phyloP scores from a whole-genome alignment of 495 filamentous ascomycete genomes.

The Letharia lupina region DNA sequence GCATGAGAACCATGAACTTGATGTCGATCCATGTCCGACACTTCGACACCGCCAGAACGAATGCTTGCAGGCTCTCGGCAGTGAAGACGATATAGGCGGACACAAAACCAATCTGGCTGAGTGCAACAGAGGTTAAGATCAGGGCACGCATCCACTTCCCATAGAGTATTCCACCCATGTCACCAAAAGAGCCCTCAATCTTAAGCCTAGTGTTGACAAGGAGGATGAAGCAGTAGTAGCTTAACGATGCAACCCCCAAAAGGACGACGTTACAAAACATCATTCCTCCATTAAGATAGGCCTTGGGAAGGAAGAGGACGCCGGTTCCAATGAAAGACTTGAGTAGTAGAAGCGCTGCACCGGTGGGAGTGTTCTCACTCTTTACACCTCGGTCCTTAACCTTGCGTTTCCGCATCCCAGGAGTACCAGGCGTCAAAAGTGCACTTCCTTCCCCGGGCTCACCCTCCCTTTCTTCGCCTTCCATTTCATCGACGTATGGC shows the following conservation, averaged over 20 bases:
- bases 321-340: conserved; percentile 98
- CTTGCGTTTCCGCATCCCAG: conserved; percentile 56
- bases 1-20: conserved; percentile 81
- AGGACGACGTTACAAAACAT: conserved; percentile 89
- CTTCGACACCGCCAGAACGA: conserved; percentile 74
- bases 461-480: conserved; percentile 51
- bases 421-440: conserved; percentile 58
- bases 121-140: conserved; percentile 82
- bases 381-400: conserved; percentile 60
- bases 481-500: conserved; percentile 45
- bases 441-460: conserved; percentile 75
- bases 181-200: conserved; percentile 85
- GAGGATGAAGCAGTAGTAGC: conserved; percentile 93
- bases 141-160: conserved; percentile 80
- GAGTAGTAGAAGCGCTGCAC: conserved; percentile 72
- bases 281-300: conserved; percentile 94
- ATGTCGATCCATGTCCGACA: conserved; percentile 76
- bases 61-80: conserved; percentile 88
- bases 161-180: conserved; percentile 88
- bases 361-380: conserved; percentile 63
- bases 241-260: conserved; percentile 69
- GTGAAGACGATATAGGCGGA: conserved; percentile 98
- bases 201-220: conserved; percentile 78
- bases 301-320: conserved; percentile 90
- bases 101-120: conserved; percentile 92